Evolutionary conservation across 2,329 filamentous ascomycete genomes (phyloP).

Genomic region (Colletotrichum tanaceti): DNA sequence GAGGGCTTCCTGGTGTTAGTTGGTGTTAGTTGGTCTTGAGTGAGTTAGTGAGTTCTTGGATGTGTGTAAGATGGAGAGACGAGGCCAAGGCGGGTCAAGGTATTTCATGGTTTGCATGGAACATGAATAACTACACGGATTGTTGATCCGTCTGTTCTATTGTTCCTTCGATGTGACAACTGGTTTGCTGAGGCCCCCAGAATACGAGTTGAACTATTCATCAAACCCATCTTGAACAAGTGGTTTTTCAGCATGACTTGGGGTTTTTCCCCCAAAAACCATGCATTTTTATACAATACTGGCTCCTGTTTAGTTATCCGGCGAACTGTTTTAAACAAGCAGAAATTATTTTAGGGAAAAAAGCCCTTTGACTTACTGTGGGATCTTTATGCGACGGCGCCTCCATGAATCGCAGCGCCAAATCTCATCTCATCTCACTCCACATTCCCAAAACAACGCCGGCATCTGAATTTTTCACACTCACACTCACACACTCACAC

Average conservation of each 20-base stretch:
- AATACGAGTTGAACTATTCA: no score
- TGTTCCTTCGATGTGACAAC: no score
- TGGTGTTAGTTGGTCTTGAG: no score
- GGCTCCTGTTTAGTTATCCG: no score
- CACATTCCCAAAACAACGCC: slow-evolving; percentile 31
- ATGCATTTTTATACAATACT: no score
- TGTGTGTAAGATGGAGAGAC: not conserved
- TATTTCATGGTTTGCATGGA: not conserved
- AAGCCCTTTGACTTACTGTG: slow-evolving; percentile 22
- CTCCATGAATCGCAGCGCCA: slow-evolving; percentile 32
- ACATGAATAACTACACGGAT: not conserved
- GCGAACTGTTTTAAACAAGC: no score
- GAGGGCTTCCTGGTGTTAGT: no score
- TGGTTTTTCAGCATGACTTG: no score
- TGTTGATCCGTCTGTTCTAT: not conserved
- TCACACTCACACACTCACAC: not conserved
- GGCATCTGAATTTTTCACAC: slow-evolving; percentile 24
- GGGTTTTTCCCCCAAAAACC: no score
- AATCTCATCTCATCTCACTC: slow-evolving; percentile 30
- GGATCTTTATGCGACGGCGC: slow-evolving; percentile 32
- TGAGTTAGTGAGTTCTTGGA: no score
- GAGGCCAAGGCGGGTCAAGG: not conserved
- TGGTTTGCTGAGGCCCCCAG: no score
- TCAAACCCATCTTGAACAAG: no score
- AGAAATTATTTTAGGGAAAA: slow-evolving; percentile 9